These are phyloP conservation scores for Yamadazyma sp. DNA, from an alignment of 1,139 yeast genomes.

Conservation along the genomic window DNA sequence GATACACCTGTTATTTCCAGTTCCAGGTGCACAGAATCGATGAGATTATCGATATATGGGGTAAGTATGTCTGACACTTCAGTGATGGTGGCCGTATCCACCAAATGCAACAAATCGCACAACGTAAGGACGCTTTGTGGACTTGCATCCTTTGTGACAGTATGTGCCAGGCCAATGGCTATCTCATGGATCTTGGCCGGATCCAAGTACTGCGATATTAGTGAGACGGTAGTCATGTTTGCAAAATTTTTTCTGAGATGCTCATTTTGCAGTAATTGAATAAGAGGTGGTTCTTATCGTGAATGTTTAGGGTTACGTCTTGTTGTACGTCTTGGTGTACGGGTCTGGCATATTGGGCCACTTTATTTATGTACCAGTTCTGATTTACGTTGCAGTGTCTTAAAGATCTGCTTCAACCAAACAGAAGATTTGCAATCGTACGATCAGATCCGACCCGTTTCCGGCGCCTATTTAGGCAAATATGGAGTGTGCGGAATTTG, in stretches of 20 bases:
- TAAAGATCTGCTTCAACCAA: too few species aligned
- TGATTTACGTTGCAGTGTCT: too few species aligned
- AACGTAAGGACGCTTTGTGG: conserved; percentile 20
- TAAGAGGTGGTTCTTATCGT: too few species aligned
- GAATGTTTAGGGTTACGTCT: too few species aligned
- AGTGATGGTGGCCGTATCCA: conserved; percentile 21
- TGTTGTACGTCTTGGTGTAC: too few species aligned
- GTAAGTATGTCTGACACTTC: conserved; percentile 23
- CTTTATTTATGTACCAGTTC: too few species aligned
- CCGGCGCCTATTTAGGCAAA: too few species aligned
- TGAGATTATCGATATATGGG: conserved; percentile 17
- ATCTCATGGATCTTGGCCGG: conserved; percentile 24
- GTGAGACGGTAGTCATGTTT: conserved; percentile 8
- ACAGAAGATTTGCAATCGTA: too few species aligned
- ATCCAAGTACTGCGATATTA: conserved; percentile 31
- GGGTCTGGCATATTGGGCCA: too few species aligned
- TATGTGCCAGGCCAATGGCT: conserved; percentile 22
- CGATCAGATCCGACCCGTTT: too few species aligned
- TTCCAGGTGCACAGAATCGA: conserved; percentile 9
- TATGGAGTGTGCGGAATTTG: too few species aligned
- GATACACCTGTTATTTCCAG: conserved; percentile 15
- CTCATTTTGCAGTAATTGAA: conserved; percentile 1
- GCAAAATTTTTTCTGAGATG: conserved; percentile 9
- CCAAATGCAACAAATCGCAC: conserved; percentile 34
- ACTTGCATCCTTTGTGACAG: conserved; percentile 14